These are phyloP conservation scores for Fomitopsis pulvina DNA, from an alignment of 768 basidiomycete species.

Conservation along the genomic window DNA sequence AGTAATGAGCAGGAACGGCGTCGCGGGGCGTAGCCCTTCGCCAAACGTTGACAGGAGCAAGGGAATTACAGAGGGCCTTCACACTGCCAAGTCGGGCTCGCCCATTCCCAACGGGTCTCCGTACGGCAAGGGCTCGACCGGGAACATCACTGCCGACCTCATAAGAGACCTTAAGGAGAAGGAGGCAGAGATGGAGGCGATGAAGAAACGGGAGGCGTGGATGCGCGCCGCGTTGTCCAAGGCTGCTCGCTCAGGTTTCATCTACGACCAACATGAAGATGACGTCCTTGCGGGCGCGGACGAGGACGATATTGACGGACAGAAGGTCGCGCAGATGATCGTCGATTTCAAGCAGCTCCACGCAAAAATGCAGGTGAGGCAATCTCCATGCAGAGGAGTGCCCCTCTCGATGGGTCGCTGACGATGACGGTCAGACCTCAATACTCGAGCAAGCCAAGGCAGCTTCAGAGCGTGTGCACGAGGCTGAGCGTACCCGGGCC, in stretches of 20 bases:
- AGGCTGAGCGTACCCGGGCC: conserved; percentile 69
- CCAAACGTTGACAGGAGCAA: conserved; percentile 47
- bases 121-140: conserved; percentile 49
- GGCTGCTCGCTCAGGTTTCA: conserved; percentile 75
- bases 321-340: conserved; percentile 59
- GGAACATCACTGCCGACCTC: conserved; percentile 69
- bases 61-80: conserved; percentile 58
- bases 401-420: background rate
- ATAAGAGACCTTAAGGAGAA: conserved; percentile 75
- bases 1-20: conserved; percentile 45
- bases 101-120: conserved; percentile 43
- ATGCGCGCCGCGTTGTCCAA: conserved; percentile 74
- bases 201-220: conserved; percentile 78
- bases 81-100: conserved; percentile 35
- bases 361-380: conserved; percentile 74
- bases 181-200: conserved; percentile 71
- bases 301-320: conserved; percentile 39
- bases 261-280: conserved; percentile 48
- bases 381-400: background rate
- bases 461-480: conserved; percentile 70
- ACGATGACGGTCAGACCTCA: conserved; percentile 40
- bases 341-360: conserved; percentile 85
- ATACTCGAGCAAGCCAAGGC: conserved; percentile 70
- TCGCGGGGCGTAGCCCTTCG: conserved; percentile 49
- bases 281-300: conserved; percentile 29